Percentiles rank a stretch among this genome's conserved stretches.
These are phyloP conservation scores for Boletus bicolor DNA, from an alignment of 768 basidiomycete genomes.

Conservation along the genomic window DNA sequence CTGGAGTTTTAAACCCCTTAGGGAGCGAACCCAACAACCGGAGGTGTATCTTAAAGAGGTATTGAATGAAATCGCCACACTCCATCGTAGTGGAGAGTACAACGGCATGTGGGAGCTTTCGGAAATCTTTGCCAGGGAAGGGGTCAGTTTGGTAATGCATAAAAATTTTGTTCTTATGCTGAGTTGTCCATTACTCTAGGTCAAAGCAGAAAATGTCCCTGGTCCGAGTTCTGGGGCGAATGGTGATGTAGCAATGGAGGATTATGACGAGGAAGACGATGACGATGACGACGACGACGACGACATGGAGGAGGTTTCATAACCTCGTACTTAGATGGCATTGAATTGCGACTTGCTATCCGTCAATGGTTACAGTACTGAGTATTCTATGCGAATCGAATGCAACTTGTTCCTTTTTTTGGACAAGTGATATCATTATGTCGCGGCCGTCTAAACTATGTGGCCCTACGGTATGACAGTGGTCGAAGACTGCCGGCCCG, in stretches of 20 bases:
- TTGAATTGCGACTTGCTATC: not conserved
- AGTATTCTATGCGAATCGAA: too few species aligned
- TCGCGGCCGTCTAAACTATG: too few species aligned
- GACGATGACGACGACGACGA: conserved; percentile 55
- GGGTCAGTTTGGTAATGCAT: conserved; percentile 37
- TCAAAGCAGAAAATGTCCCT: conserved; percentile 47
- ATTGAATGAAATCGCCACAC: conserved; percentile 67
- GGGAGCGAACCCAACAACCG: conserved; percentile 82
- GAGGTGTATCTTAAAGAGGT: conserved; percentile 86
- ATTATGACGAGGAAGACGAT: conserved; percentile 44
- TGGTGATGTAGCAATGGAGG: conserved; percentile 37
- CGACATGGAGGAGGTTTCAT: conserved; percentile 73
- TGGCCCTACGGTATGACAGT: too few species aligned
- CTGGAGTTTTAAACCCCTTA: conserved; percentile 76
- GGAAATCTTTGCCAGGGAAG: conserved; percentile 64
- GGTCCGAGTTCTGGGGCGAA: conserved; percentile 32
- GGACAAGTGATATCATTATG: too few species aligned
- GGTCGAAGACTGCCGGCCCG: too few species aligned
- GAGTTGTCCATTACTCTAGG: conserved; percentile 25
- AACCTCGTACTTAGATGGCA: conserved; percentile 5
- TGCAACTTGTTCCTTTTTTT: too few species aligned
- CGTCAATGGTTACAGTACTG: not conserved
- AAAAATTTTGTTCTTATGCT: not conserved
- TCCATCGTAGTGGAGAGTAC: conserved; percentile 77
- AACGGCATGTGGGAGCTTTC: conserved; percentile 81